Evolutionary conservation across 257 asterid genomes (phyloP).

Genomic region (Penstemon davidsonii): DNA sequence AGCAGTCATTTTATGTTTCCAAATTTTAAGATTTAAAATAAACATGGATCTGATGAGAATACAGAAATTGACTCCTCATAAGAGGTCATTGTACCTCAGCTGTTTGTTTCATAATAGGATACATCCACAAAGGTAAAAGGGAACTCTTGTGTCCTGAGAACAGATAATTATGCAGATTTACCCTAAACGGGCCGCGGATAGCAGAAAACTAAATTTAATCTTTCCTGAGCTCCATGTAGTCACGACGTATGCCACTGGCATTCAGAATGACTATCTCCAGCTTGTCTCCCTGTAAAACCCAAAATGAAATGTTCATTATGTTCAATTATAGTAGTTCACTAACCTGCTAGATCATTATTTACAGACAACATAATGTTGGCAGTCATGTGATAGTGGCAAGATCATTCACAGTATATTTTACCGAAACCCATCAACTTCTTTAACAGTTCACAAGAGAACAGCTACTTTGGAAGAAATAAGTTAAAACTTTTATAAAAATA

Average conservation of each 20-base stretch:
- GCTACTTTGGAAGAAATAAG: too few species aligned
- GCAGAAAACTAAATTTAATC: conserved; percentile 37
- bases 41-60: neutral
- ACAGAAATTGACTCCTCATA: neutral
- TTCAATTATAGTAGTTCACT: too few species aligned
- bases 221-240: conserved; percentile 68
- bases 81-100: neutral
- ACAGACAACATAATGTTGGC: too few species aligned
- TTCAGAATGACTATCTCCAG: conserved; percentile 66
- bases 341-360: too few species aligned
- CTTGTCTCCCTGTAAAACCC: conserved; percentile 66
- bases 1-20: neutral
- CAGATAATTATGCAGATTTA: neutral
- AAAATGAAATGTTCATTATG: conserved; percentile 13
- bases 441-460: too few species aligned
- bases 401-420: too few species aligned
- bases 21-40: neutral
- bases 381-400: too few species aligned
- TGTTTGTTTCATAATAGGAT: neutral
- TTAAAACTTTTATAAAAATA: too few species aligned
- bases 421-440: too few species aligned
- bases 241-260: conserved; percentile 59
- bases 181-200: neutral
- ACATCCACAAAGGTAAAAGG: neutral
- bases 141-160: neutral